Base-by-base conservation (phyloP, 2,329 filamentous ascomycete species). In the Aureobasidium melanogenum region DNA sequence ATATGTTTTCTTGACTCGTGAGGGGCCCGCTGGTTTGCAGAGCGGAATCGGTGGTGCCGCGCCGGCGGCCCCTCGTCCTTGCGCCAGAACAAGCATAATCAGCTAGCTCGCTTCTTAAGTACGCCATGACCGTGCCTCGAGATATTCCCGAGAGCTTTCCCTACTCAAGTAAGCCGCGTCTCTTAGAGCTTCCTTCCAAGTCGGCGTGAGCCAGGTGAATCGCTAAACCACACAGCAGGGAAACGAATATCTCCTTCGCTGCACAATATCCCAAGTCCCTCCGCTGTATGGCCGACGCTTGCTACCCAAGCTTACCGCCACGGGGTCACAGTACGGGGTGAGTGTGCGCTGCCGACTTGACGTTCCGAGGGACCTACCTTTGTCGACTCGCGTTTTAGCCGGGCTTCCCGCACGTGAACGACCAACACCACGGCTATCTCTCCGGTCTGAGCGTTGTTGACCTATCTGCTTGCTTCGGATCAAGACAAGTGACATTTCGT, bases 1-100 rank as follows among this genome's bases (percentile, higher is more conserved):
- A 57, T 46, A 36, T 32, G 5, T 19, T 19, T 17, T 24, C 41
- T 38, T 57, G 54, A 57, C 54, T 57, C 41, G 54, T 19, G 28
- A 46, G 26, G 17, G 44, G 41, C 38, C 54, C 54, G 44, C 41
- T 47, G 30, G 54, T 57, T 57, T 57, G 54, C 54, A 47, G 41
- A 36, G 46, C 28, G 19, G 19, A 46, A 36, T 46, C 41, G 28
- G 54, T 28, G 28, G 41, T 46, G 39, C 41, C 32, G 54, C 54
- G 54, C 54, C 54, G 54, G 30, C 54, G 54, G 54, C 54, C 54
- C 54, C n/a, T 46, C 41, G 41, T 46, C 54, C 39, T 48, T 59
- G 56, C 56, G 44, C 56, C 44, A 59, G 56, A 59, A 59, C 56
- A 59, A 59, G 56, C 56, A 59, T 59, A 59, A 59, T 28, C 17